These are phyloP conservation scores for Termitomyces sp. DNA, from an alignment of 768 basidiomycete genomes.

Conservation along the genomic window DNA sequence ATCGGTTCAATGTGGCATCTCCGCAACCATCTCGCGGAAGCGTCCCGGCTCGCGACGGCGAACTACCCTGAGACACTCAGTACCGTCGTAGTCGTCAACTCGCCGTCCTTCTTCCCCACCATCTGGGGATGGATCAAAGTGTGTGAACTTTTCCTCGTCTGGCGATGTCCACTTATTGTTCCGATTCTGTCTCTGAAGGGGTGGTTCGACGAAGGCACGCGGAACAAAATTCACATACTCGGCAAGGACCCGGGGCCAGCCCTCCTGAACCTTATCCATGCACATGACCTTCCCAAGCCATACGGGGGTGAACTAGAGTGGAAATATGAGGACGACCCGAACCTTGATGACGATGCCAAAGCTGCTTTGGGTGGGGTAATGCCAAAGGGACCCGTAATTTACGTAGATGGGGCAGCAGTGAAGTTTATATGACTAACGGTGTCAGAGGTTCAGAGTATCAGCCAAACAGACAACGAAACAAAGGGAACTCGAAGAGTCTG, in stretches of 20 bases:
- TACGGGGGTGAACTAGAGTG: conserved; percentile 78
- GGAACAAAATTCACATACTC: conserved; percentile 72
- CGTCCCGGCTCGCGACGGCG: conserved; percentile 66
- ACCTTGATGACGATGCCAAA: conserved; percentile 50
- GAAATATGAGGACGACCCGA: conserved; percentile 62
- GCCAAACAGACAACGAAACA: too few species aligned
- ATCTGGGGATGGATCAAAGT: conserved; percentile 85
- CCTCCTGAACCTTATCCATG: conserved; percentile 43
- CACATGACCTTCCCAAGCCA: conserved; percentile 47
- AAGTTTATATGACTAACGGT: not conserved
- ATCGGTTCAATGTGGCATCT: conserved; percentile 65
- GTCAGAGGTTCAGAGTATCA: too few species aligned
- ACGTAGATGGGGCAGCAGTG: conserved; percentile 34
- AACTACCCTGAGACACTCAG: conserved; percentile 79
- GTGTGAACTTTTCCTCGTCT: conserved; percentile 3
- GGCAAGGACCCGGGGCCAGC: conserved; percentile 50
- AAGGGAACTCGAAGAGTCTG: too few species aligned
- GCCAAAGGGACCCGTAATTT: conserved; percentile 53
- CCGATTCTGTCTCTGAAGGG: conserved; percentile 28
- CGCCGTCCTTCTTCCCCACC: conserved; percentile 77
- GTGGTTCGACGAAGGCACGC: conserved; percentile 79
- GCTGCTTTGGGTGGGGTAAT: conserved; percentile 37
- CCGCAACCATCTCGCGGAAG: conserved; percentile 68
- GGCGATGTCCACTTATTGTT: not conserved
- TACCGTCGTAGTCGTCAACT: conserved; percentile 67